Evolutionary conservation across 2,329 filamentous ascomycete genomes (phyloP).

Genomic region (Cladophialophora bantiana): DNA sequence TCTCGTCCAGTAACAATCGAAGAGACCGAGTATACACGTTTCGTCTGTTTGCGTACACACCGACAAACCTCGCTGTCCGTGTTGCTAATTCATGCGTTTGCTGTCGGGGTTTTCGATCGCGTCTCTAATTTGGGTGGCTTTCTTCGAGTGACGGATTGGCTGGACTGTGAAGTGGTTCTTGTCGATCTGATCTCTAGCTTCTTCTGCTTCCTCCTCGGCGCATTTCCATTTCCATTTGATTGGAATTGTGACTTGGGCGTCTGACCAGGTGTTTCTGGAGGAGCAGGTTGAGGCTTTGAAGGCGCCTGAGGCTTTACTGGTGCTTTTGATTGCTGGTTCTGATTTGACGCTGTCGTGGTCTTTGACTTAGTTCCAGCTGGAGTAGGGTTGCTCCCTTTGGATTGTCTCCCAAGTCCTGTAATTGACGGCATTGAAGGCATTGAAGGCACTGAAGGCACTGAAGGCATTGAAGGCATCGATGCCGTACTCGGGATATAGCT

Average conservation of each 20-base stretch:
- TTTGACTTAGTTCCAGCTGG: constrained; percentile 6
- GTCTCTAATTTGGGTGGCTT: constrained; percentile 24
- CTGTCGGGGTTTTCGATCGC: constrained; percentile 16
- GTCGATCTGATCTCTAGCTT: constrained; percentile 22
- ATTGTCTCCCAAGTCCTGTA: constrained; percentile 21
- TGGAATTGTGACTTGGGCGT: background rate
- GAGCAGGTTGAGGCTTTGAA: constrained; percentile 11
- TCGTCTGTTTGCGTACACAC: too few relatives aligned
- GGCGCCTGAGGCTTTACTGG: constrained; percentile 15
- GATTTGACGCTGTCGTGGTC: constrained; percentile 12
- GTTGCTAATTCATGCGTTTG: constrained; percentile 13
- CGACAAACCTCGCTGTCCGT: background rate
- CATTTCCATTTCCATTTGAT: constrained; percentile 12
- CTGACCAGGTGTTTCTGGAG: constrained; percentile 1
- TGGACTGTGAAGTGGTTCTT: constrained; percentile 7
- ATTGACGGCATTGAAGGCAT: constrained; percentile 27
- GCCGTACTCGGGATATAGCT: constrained; percentile 29
- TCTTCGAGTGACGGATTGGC: constrained; percentile 13
- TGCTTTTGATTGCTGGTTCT: constrained; percentile 18
- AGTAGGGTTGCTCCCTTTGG: constrained; percentile 13
- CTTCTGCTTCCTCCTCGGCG: constrained; percentile 7
- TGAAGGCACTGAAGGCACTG: constrained; percentile 20
- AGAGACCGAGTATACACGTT: too few relatives aligned
- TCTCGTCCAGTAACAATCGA: too few relatives aligned
- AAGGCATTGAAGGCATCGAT: constrained; percentile 25